Evolutionary conservation across 192 early-diverging fungal species (phyloP).

Genomic region (Coemansia pectinata): DNA sequence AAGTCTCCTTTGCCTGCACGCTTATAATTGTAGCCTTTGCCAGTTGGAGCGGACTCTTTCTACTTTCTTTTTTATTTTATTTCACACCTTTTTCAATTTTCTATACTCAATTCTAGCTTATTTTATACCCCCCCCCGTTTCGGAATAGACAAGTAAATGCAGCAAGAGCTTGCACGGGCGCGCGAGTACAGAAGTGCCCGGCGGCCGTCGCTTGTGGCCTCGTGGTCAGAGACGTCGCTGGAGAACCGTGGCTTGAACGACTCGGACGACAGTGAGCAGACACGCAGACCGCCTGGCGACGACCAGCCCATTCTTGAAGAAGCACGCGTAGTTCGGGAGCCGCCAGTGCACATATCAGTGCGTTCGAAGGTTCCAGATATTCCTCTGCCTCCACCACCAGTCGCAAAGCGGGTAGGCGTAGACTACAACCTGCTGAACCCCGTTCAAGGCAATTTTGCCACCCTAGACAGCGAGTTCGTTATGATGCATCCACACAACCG

Average conservation of each 20-base stretch:
- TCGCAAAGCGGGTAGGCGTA: not conserved
- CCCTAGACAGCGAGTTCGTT: not conserved
- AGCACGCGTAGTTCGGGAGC: not conserved
- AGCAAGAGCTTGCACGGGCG: constrained; percentile 20
- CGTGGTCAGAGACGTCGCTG: constrained; percentile 28
- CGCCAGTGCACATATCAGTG: not conserved
- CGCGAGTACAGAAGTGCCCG: constrained; percentile 18
- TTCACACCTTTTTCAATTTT: not conserved
- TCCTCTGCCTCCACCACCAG: constrained; percentile 28
- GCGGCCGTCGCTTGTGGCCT: constrained; percentile 28
- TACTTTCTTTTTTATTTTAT: not conserved
- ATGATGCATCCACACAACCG: constrained; percentile 11
- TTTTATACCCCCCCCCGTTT: not conserved
- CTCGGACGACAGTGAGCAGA: constrained; percentile 6
- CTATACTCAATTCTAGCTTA: not conserved
- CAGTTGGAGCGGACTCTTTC: not conserved
- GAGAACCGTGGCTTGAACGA: not conserved
- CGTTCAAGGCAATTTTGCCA: constrained; percentile 16
- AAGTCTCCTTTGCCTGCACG: not conserved
- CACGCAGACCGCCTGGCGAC: not conserved
- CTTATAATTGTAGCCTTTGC: not conserved
- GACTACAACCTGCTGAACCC: constrained; percentile 1
- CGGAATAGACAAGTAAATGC: not conserved
- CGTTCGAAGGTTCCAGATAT: constrained; percentile 12
- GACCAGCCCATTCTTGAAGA: not conserved